phyloP scores from a whole-genome alignment of 2,329 filamentous ascomycete genomes.

The Penicillium glabrum region DNA sequence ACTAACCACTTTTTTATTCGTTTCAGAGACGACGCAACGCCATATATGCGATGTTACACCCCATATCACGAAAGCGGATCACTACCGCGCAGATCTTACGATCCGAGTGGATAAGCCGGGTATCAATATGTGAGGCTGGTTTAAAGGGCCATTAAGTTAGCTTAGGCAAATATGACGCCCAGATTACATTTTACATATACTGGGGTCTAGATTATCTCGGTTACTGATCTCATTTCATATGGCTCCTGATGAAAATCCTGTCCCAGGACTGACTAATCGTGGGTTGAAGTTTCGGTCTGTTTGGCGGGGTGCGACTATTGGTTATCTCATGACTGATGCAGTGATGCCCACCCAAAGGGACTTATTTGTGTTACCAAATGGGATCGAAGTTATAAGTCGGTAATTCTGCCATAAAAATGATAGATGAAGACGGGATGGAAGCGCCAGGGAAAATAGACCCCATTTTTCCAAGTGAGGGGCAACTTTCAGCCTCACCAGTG shows the following conservation, averaged over 20 bases:
- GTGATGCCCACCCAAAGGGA: background rate
- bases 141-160: constrained; percentile 11
- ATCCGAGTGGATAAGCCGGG: constrained; percentile 28
- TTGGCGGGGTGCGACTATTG: background rate
- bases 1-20: background rate
- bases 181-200: background rate
- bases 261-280: background rate
- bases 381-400: background rate
- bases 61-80: constrained; percentile 22
- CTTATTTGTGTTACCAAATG: background rate
- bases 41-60: constrained; percentile 33
- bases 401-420: background rate
- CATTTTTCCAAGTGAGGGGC: background rate
- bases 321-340: background rate
- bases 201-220: background rate
- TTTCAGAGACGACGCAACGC: constrained; percentile 24
- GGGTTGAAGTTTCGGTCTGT: background rate
- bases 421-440: background rate
- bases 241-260: background rate
- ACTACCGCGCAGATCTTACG: constrained; percentile 20
- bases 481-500: background rate
- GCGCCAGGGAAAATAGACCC: background rate
- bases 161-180: background rate
- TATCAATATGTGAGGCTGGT: constrained; percentile 24
- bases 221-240: background rate